phyloP scores from a whole-genome alignment of 495 filamentous ascomycete genomes.

The Chaetomium cochliodes region DNA sequence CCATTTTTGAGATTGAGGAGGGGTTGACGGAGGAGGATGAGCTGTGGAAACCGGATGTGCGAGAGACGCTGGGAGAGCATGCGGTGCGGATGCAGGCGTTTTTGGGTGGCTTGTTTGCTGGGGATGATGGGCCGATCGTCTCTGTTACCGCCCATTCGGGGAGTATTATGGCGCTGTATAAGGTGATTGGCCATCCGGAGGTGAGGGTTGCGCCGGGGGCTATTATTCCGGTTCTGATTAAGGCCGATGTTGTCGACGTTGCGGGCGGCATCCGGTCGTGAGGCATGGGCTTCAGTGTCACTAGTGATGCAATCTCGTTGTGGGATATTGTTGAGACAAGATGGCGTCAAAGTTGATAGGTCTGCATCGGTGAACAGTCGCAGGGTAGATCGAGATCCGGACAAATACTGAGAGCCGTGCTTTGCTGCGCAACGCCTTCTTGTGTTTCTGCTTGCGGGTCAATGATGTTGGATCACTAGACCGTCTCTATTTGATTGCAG shows the following conservation, averaged over 20 bases:
- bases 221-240: constrained; percentile 5
- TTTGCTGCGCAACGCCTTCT: too few relatives aligned
- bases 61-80: neutral
- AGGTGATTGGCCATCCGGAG: neutral
- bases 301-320: too few relatives aligned
- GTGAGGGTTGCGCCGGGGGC: neutral
- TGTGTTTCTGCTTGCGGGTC: too few relatives aligned
- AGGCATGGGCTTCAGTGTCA: too few relatives aligned
- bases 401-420: too few relatives aligned
- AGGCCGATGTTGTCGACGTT: constrained; percentile 3
- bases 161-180: neutral
- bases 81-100: neutral
- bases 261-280: too few relatives aligned
- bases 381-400: too few relatives aligned
- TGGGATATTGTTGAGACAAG: too few relatives aligned
- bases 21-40: constrained; percentile 2
- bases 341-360: too few relatives aligned
- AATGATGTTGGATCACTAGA: too few relatives aligned
- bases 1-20: neutral
- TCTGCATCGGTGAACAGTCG: too few relatives aligned
- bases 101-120: neutral
- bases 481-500: too few relatives aligned
- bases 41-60: neutral
- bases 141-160: constrained; percentile 8
- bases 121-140: neutral